A percentile compares a stretch with the other conserved stretches of the same genome.
Conservation (phyloP, 2,329 filamentous ascomycete genomes). For the Fusarium subtropicale region DNA sequence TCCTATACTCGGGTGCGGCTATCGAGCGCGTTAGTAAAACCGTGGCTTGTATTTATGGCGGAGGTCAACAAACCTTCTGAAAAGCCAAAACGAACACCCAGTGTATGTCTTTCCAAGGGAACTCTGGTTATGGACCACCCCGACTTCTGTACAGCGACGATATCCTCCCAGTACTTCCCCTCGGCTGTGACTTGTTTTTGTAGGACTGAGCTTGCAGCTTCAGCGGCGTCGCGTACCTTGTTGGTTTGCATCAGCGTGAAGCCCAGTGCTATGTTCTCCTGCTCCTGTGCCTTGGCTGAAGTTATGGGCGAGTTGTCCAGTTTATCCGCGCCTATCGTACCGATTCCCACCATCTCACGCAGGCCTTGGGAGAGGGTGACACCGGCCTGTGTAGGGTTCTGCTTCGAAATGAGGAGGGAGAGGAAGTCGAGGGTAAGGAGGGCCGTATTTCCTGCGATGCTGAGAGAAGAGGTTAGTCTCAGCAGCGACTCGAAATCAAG, state of each 20-base stretch:
- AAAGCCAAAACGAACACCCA: constrained; percentile 92
- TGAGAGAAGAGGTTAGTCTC: constrained; percentile 35
- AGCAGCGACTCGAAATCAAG: too few species aligned
- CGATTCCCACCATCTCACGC: constrained; percentile 77
- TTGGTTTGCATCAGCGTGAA: constrained; percentile 84
- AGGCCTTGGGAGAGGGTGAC: constrained; percentile 76
- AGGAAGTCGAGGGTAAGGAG: constrained; percentile 83
- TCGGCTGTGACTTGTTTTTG: constrained; percentile 83
- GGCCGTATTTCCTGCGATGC: constrained; percentile 64
- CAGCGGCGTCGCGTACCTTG: constrained; percentile 77
- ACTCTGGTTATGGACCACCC: constrained; percentile 89
- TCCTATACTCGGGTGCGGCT: constrained; percentile 68
- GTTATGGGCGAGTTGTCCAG: constrained; percentile 71
- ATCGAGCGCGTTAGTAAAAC: constrained; percentile 45
- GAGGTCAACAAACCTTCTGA: constrained; percentile 69
- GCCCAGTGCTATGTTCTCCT: constrained; percentile 70
- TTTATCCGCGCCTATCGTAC: constrained; percentile 77
- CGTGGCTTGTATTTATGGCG: background rate
- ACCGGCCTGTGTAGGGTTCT: constrained; percentile 76
- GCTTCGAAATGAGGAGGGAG: constrained; percentile 85
- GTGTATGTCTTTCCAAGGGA: constrained; percentile 76
- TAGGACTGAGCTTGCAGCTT: constrained; percentile 77
- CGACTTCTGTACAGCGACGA: constrained; percentile 81
- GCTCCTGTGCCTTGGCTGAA: constrained; percentile 65
- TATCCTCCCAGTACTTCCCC: constrained; percentile 88